A percentile compares a stretch with the other conserved stretches of the same genome.
phyloP scores from a whole-genome alignment of 2,329 filamentous ascomycete species.

The Karstenula rhodostoma region DNA sequence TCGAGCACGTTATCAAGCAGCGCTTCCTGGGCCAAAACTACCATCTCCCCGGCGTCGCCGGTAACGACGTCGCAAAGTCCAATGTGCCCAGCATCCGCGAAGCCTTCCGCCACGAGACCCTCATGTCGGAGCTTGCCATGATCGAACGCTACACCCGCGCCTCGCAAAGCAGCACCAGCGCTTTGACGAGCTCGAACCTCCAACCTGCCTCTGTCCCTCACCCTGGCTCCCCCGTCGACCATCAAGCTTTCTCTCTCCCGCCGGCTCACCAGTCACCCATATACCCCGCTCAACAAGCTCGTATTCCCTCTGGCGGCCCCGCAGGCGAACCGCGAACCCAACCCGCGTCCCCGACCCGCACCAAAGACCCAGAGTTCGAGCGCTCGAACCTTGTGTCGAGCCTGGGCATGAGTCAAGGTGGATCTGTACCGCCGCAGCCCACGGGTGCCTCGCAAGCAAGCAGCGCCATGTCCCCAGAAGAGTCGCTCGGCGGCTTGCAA shows the following conservation, averaged over 20 bases:
- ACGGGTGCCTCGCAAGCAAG: constrained; percentile 13
- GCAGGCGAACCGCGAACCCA: constrained; percentile 31
- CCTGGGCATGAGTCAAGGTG: constrained; percentile 38
- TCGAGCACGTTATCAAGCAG: constrained; percentile 86
- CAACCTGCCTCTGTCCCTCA: constrained; percentile 32
- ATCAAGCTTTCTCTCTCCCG: constrained; percentile 38
- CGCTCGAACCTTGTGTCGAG: constrained; percentile 40
- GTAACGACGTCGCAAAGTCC: constrained; percentile 93
- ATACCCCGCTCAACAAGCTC: constrained; percentile 48
- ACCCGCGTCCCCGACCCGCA: constrained; percentile 35
- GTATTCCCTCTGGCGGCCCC: constrained; percentile 37
- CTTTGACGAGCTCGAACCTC: constrained; percentile 48
- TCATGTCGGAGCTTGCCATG: constrained; percentile 82
- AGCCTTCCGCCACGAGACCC: constrained; percentile 86
- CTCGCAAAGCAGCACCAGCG: constrained; percentile 38
- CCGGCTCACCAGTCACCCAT: constrained; percentile 34
- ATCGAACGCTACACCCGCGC: constrained; percentile 54
- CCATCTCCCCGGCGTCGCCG: constrained; percentile 77
- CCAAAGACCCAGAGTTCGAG: constrained; percentile 27
- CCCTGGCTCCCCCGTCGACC: constrained; percentile 50
- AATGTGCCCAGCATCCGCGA: constrained; percentile 95
- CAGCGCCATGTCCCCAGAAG: constrained; percentile 21
- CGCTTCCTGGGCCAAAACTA: constrained; percentile 88
- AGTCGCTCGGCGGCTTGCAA: constrained; percentile 25
- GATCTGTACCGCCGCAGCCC: constrained; percentile 32